A percentile compares a stretch with the other conserved stretches of the same genome.
Conservation (phyloP, 106 monocot genomes). For the Triglochin maritima region DNA sequence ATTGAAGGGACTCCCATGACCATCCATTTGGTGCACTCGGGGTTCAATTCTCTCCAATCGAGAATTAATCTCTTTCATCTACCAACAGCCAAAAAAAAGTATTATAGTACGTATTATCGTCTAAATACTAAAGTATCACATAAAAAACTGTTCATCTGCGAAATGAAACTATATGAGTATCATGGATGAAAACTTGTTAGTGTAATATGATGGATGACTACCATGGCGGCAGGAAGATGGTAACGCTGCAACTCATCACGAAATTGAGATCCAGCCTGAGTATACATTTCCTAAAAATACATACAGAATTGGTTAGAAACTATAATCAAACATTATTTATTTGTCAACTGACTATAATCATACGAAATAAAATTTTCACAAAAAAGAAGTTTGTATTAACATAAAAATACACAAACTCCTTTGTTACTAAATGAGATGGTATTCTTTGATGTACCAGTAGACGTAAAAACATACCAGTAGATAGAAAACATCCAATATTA, state of each 20-base stretch:
- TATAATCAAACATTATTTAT: too few relatives aligned
- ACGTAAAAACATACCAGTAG: too few relatives aligned
- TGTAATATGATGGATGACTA: conserved; percentile 15
- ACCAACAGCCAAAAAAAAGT: background rate
- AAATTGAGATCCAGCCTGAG: conserved; percentile 76
- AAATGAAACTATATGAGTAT: background rate
- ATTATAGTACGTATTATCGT: background rate
- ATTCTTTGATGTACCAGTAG: too few relatives aligned
- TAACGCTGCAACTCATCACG: conserved; percentile 91
- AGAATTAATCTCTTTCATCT: conserved; percentile 91
- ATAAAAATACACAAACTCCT: too few relatives aligned
- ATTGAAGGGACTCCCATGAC: conserved; percentile 25
- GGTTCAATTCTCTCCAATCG: conserved; percentile 80
- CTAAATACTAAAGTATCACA: background rate
- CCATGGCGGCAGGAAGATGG: conserved; percentile 75
- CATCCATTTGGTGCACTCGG: conserved; percentile 42
- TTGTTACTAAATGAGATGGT: too few relatives aligned
- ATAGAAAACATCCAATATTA: too few relatives aligned
- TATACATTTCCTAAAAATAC: conserved; percentile 72
- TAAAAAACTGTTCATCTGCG: background rate
- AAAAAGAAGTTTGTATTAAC: too few relatives aligned
- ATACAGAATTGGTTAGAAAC: background rate
- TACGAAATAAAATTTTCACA: background rate
- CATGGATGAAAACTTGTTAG: background rate
- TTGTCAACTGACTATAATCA: background rate